Percentiles rank a stretch among this genome's conserved stretches.
Conservation (phyloP, 306 rosid genomes). For the Cyclanthera cordifolia region DNA sequence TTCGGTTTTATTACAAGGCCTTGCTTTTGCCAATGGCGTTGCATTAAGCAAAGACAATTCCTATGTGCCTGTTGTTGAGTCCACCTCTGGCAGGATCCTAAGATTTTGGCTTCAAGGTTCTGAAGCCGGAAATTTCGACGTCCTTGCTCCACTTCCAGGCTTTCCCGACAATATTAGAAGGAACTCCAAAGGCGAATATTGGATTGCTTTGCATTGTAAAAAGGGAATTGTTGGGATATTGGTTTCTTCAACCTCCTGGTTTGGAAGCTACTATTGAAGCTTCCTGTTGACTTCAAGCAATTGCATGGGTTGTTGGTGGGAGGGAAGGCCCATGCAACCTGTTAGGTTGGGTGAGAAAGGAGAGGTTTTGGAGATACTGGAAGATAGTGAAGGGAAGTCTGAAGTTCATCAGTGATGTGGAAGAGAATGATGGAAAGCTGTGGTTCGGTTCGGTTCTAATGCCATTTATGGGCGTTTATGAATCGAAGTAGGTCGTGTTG, state of each 20-base stretch:
- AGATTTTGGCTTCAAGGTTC: slow-evolving; percentile 86
- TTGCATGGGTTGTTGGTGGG: slow-evolving; percentile 48
- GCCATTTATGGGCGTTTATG: slow-evolving; percentile 64
- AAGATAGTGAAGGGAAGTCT: slow-evolving; percentile 69
- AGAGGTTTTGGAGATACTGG: slow-evolving; percentile 47
- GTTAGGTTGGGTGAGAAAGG: slow-evolving; percentile 57
- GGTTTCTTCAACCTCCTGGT: slow-evolving; percentile 42
- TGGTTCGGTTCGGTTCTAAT: slow-evolving; percentile 78
- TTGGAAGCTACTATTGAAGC: slow-evolving; percentile 35
- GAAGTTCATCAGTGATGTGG: slow-evolving; percentile 71
- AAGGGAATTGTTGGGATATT: slow-evolving; percentile 29
- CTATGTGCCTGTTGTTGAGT: slow-evolving; percentile 65
- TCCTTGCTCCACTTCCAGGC: slow-evolving; percentile 57
- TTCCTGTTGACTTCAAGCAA: slow-evolving; percentile 44
- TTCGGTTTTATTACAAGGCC: slow-evolving; percentile 36
- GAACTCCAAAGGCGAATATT: slow-evolving; percentile 57
- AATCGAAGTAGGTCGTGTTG: background rate
- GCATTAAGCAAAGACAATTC: slow-evolving; percentile 66
- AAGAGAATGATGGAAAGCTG: slow-evolving; percentile 75
- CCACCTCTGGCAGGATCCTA: slow-evolving; percentile 37
- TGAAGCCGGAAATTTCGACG: slow-evolving; percentile 47
- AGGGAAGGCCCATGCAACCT: slow-evolving; percentile 56
- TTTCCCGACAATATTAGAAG: slow-evolving; percentile 76
- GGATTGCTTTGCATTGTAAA: slow-evolving; percentile 83
- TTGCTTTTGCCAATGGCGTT: slow-evolving; percentile 78